Evolutionary conservation across 441 rosid genomes (phyloP).

Genomic region (Corymbia citriodora): DNA sequence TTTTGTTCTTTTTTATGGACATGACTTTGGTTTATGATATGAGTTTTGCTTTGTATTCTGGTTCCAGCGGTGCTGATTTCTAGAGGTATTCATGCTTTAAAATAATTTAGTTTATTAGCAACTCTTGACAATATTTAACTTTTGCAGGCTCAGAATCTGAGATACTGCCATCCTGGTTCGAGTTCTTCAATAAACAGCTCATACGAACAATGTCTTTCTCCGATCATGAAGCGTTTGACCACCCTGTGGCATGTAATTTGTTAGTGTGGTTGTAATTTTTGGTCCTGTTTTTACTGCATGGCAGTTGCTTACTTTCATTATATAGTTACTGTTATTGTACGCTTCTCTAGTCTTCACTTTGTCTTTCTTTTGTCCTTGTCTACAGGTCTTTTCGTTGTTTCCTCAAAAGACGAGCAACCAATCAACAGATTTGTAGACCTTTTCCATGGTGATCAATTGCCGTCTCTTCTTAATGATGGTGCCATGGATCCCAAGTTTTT

Average conservation of each 20-base stretch:
- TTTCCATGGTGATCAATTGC: constrained; percentile 73
- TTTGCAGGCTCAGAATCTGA: constrained; percentile 74
- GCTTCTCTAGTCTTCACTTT: constrained; percentile 1
- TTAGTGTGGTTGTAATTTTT: neutral
- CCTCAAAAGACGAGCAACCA: constrained; percentile 93
- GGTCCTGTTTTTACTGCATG: neutral
- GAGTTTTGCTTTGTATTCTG: neutral
- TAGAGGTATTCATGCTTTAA: neutral
- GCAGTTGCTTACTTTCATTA: neutral
- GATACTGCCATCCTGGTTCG: constrained; percentile 85
- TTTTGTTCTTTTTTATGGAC: neutral
- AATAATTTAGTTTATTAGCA: neutral
- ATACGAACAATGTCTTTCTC: constrained; percentile 67
- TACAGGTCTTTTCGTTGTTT: constrained; percentile 93
- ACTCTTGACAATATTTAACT: constrained; percentile 8
- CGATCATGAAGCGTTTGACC: constrained; percentile 97
- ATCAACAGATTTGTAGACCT: constrained; percentile 78
- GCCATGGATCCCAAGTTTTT: constrained; percentile 92
- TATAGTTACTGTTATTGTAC: neutral
- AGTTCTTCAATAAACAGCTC: constrained; percentile 76
- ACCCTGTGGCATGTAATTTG: constrained; percentile 90
- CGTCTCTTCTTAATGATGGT: constrained; percentile 84
- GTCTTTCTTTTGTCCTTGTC: constrained; percentile 12
- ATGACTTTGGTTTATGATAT: neutral
- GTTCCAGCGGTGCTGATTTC: neutral